Conservation (phyloP, 306 rosid species). For the Cicer cuneatum region DNA sequence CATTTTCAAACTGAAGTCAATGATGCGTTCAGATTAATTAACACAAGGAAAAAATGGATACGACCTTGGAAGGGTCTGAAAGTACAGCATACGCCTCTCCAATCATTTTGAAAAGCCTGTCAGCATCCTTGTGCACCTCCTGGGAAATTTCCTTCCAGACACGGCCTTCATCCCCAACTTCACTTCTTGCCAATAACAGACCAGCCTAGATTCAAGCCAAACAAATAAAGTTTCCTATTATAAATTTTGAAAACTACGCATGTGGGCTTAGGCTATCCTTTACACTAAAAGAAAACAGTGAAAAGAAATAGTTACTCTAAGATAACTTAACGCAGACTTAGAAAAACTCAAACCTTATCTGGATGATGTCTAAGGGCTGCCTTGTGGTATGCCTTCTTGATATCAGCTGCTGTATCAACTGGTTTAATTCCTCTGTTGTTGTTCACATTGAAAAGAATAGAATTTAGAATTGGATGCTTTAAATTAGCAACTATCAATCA, state of each 20-base stretch:
- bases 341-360: conserved; percentile 65
- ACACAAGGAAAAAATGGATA: conserved; percentile 27
- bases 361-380: conserved; percentile 86
- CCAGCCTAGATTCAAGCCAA: conserved; percentile 74
- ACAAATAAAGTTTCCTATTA: conserved; percentile 6
- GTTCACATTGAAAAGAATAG: conserved; percentile 34
- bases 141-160: conserved; percentile 85
- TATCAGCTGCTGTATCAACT: conserved; percentile 58
- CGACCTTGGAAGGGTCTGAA: conserved; percentile 82
- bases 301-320: conserved; percentile 11
- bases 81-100: conserved; percentile 96
- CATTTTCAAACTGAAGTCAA: conserved; percentile 16
- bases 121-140: conserved; percentile 88
- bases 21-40: conserved; percentile 30
- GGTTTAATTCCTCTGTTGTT: conserved; percentile 63
- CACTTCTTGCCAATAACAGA: conserved; percentile 83
- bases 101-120: conserved; percentile 90
- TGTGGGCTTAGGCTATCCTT: background rate
- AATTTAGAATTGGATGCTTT: conserved; percentile 36
- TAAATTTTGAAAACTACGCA: conserved; percentile 24
- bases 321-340: conserved; percentile 35
- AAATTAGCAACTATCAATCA: conserved; percentile 31
- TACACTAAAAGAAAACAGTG: conserved; percentile 3
- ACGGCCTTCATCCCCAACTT: conserved; percentile 74
- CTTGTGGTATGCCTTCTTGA: conserved; percentile 77